Conservation (phyloP, 306 rosid species). For the Ochetophila trinervis region DNA sequence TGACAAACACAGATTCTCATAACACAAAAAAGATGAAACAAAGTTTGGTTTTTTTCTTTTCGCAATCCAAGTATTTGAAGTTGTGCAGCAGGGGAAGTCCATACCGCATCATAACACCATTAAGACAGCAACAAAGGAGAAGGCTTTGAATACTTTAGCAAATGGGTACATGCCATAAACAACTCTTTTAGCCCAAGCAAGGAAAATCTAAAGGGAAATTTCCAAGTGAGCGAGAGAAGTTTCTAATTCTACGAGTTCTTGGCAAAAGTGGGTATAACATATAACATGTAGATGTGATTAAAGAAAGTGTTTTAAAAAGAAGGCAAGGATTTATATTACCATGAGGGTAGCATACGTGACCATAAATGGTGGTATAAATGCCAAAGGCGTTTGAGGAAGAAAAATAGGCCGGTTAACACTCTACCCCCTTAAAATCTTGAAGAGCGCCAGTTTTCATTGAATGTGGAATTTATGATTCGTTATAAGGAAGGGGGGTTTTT, state of each 20-base stretch:
- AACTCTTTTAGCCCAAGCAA: not conserved
- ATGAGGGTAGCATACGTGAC: slow-evolving; percentile 10
- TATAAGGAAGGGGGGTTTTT: not conserved
- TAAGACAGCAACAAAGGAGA: slow-evolving; percentile 21
- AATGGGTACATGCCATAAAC: slow-evolving; percentile 10
- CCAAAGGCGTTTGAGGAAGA: slow-evolving; percentile 28
- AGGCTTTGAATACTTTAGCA: slow-evolving; percentile 18
- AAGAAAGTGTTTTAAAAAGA: slow-evolving; percentile 2
- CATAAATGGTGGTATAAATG: slow-evolving; percentile 15
- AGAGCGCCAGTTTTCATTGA: slow-evolving; percentile 1
- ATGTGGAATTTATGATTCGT: not conserved
- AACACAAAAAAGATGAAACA: not conserved
- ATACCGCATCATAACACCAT: slow-evolving; percentile 26
- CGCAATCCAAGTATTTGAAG: slow-evolving; percentile 18
- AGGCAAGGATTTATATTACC: slow-evolving; percentile 31
- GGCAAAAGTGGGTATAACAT: slow-evolving; percentile 13
- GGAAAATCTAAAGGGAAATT: slow-evolving; percentile 21
- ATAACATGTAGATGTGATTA: slow-evolving; percentile 6
- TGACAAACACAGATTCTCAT: slow-evolving; percentile 23
- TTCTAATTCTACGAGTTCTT: not conserved
- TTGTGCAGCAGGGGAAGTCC: slow-evolving; percentile 23
- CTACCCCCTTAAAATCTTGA: slow-evolving; percentile 1
- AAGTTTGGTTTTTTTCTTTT: slow-evolving; percentile 18
- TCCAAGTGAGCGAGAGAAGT: not conserved
- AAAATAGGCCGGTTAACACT: slow-evolving; percentile 36